Base-by-base conservation (phyloP, 768 basidiomycete genomes). In the Tulasnella sp. region DNA sequence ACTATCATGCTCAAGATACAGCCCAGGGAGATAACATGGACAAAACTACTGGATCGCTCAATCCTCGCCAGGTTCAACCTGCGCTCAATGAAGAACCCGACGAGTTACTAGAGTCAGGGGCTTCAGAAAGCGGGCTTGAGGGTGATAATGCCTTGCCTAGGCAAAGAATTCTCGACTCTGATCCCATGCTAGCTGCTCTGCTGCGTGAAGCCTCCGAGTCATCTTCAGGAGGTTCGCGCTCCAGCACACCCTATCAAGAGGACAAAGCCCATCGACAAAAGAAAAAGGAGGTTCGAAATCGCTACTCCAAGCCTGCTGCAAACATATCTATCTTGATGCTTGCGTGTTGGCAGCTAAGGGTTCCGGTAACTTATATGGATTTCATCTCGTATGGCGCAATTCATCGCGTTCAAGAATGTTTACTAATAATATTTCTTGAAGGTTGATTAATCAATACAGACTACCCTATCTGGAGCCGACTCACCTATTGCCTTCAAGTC, bases 381-480 rank as follows among this genome's bases (percentile, higher is more conserved):
- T 73, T 93, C 44, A 71, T 79, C 37, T 70, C 69, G 90, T 84
- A 59, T 56, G 79, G 61, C 58, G 53, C 45, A 25, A 55, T 51
- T 51, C 10, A 20, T 9, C 40, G 40, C 24, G 20, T 13, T 9
- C 20, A 20, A 12, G 13, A 42, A 13, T 22, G 40, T 5, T 45
- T 5, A 5, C 32, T 5, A 45, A 5, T 31, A 5, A 28, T 20
- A n/a, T 25, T 20, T 6, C 13, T 13, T 19, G 4, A 47, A 92
- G 89, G 46, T 63, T 80, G 50, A 80, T 91, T 37, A 84, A 90
- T 61, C 66, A 67, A 28, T 80, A 84, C 60, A 69, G 78, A 31
- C 69, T 95, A 34, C 89, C 88, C 1, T 92, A 90, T 66, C 70
- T 95, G 35, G 83, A 89, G 57, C 73, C 77, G 28, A 64, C 77